A percentile compares a stretch with the other conserved stretches of the same genome.
Conservation (phyloP, 169 alveolate genomes). For the Neospora caninum region DNA sequence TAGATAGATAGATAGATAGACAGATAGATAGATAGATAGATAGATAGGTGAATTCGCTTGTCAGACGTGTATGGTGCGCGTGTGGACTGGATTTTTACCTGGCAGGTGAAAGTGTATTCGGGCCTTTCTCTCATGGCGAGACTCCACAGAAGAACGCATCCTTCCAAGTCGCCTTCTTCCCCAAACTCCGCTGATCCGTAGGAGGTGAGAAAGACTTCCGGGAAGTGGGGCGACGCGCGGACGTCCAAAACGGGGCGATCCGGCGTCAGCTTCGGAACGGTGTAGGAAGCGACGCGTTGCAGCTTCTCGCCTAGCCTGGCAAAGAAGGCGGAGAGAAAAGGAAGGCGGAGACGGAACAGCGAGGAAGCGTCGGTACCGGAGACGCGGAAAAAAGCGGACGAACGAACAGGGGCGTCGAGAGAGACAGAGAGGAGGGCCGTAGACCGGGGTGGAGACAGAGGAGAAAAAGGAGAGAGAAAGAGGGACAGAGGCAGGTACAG, state of each 20-base stretch:
- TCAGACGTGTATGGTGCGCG: neutral
- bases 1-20: neutral
- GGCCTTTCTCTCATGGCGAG: neutral
- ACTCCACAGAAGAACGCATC: neutral
- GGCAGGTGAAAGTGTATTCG: neutral
- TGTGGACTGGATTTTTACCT: neutral
- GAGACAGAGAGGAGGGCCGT: neutral
- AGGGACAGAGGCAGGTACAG: neutral
- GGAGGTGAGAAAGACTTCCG: slow-evolving; percentile 82
- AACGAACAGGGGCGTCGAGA: too few relatives aligned
- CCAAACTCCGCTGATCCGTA: slow-evolving; percentile 77
- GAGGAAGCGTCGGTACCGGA: too few relatives aligned
- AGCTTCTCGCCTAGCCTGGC: slow-evolving; percentile 30
- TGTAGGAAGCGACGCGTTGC: slow-evolving; percentile 21
- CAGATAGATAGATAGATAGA: neutral
- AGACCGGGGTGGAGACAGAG: neutral
- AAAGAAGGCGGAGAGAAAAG: neutral
- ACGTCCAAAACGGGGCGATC: slow-evolving; percentile 73
- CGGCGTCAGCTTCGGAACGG: neutral
- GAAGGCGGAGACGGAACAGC: neutral
- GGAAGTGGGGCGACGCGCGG: slow-evolving; percentile 65
- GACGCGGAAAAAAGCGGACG: too few relatives aligned
- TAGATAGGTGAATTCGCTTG: too few relatives aligned
- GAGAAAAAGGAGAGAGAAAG: neutral
- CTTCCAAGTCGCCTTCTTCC: neutral